Evolutionary conservation across 2,329 filamentous ascomycete genomes (phyloP), one percentile per base, ranked within the genome.

Genomic region (Ambrosiella cleistominuta): DNA sequence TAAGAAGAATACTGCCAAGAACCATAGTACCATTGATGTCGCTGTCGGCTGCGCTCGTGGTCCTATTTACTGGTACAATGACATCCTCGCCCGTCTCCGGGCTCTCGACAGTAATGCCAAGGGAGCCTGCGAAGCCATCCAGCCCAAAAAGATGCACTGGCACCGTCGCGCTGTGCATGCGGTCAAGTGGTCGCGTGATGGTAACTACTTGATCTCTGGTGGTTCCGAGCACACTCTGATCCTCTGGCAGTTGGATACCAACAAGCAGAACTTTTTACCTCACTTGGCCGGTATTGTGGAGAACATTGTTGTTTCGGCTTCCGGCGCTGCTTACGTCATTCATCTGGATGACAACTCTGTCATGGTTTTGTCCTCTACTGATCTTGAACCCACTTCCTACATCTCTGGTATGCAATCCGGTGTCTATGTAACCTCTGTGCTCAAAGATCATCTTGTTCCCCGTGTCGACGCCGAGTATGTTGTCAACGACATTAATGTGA

Each of bases 121-220:
- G 40, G 64, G 64, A 56, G 68, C 71, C 65, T 71, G 73, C 63
- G 69, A 79, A 45, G 74, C 78, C 17, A 67, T 80, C 27, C 74
- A 76, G 61, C 76, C 75, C 39, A 81, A 83, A 59, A 85, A 84
- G 62, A 75, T 90, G 57, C 93, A 97, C 68, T 98, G 93, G 93
- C 93, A 98, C 69, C 80, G 89, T 64, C 82, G 83, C 64, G 80
- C 84, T 54, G 89, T 96, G 7, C 83, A 86, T 64, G 79, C 87
- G 8, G 76, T 95, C 60, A 95, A 93, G 69, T 97, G 90, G 86
- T 96, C 93, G 12, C 76, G 76, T 63, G 93, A 98, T 75, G 90
- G 91, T 88, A 89, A 95, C 67, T 98, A 98, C 68, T 72, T 98
- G 60, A 83, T 98, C 56, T 97, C 93, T 59, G 93, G 93, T 66